Evolutionary conservation across 768 basidiomycete species (phyloP), one percentile per base, ranked within the genome.

Genomic region (Exsudoporus frostii): DNA sequence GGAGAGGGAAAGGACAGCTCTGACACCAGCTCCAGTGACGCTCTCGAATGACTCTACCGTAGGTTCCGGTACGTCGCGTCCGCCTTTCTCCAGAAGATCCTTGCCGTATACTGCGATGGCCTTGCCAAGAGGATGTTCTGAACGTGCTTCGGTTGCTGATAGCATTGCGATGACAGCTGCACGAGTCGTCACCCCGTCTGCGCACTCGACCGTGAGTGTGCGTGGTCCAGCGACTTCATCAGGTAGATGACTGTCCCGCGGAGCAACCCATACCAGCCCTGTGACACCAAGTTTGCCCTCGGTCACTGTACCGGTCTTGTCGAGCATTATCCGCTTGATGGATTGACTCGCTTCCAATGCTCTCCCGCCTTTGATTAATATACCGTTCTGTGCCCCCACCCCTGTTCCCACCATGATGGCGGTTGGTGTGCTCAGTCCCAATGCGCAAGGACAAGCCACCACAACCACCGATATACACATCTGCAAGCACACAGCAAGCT

Each of bases 361-460:
- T 14, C 89, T 79, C 2, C 95, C 97, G 20, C 97, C 95, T 68
- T 99, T 99, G 82, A 99, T 98, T 42, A 99, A 74, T 54, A 99
- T 98, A 0, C 97, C 96, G 63, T 98, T 96, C 74, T 89, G 82
- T 9, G 97, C 97, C 2, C 97, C 97, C 51, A 98, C 85, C 1
- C 97, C 97, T 0, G 96, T 98, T 17, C 97, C 97, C 30, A 98
- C 97, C 97, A 98, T 98, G 72, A 98, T 93, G 2, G 96, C 97
- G 0, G 97, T 98, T 1, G 97, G 97, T 0, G 96, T 98, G 50
- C 91, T 92, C 53, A 98, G 79, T 5, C 96, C 97, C 32, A 99
- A 80, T 0, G 97, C 96, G 67, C 97, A 99, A 0, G 97, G 97
- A 70, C 97, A 99, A 20, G 97, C 96, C 47, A 99, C 94, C 45